Evolutionary conservation across 2,329 filamentous ascomycete species (phyloP).

Genomic region (Fusarium hostae): DNA sequence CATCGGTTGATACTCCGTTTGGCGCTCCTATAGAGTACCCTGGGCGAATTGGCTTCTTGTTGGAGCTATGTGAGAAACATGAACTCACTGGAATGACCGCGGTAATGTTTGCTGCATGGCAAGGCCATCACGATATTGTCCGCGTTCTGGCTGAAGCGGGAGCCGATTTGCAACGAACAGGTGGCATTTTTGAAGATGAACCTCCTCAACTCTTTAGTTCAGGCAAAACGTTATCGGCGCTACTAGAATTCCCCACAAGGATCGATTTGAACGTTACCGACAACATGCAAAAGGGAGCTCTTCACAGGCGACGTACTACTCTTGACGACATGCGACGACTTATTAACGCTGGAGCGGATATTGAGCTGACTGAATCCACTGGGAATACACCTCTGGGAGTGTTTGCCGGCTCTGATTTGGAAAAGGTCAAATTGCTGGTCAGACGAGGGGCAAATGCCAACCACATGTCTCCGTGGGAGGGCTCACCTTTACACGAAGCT

Average conservation of each 20-base stretch:
- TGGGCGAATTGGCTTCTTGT: no score
- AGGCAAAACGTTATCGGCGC: no score
- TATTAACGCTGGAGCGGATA: not conserved
- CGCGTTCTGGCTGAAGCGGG: not conserved
- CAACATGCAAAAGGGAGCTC: no score
- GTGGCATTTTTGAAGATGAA: no score
- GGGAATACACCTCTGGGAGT: not conserved
- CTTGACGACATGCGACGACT: no score
- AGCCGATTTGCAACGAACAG: not conserved
- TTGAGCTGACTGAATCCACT: not conserved
- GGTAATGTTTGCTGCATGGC: no score
- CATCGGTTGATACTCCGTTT: not conserved
- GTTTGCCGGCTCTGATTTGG: not conserved
- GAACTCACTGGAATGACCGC: no score
- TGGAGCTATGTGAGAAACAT: no score
- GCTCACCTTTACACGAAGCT: not conserved
- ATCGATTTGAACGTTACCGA: not conserved
- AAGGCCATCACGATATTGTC: not conserved
- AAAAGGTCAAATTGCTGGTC: not conserved
- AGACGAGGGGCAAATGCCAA: not conserved
- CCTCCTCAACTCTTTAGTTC: no score
- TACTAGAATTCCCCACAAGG: not conserved
- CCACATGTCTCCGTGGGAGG: not conserved
- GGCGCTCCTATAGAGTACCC: no score
- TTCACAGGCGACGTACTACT: no score